These are phyloP conservation scores for Claviceps sp. DNA, from an alignment of 2,329 filamentous ascomycete species.

Conservation along the genomic window DNA sequence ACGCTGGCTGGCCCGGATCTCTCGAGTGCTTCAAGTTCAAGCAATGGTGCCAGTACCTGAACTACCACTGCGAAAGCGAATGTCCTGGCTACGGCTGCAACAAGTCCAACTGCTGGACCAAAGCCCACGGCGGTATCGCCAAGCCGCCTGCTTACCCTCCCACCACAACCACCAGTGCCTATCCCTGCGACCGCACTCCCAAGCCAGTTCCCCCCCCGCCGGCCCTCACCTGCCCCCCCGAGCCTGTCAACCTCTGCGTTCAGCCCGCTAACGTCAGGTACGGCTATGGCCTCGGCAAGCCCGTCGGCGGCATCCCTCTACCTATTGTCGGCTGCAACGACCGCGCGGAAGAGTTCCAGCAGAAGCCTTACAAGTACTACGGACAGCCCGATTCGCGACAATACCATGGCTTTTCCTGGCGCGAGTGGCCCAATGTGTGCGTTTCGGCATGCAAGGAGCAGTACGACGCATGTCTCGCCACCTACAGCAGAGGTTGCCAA, in stretches of 20 bases:
- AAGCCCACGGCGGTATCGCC: slow-evolving; percentile 25
- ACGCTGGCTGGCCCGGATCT: slow-evolving; percentile 35
- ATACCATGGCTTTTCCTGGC: slow-evolving; percentile 31
- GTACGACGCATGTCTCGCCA: slow-evolving; percentile 31
- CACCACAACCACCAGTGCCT: slow-evolving; percentile 21
- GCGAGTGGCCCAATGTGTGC: slow-evolving; percentile 27
- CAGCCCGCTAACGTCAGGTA: slow-evolving; percentile 42
- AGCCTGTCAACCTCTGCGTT: slow-evolving; percentile 37
- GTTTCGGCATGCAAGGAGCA: slow-evolving; percentile 39
- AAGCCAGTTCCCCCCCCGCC: slow-evolving; percentile 17
- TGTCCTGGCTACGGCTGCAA: slow-evolving; percentile 23
- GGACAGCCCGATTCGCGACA: slow-evolving; percentile 25
- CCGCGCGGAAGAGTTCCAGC: slow-evolving; percentile 25
- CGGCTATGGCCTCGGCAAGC: slow-evolving; percentile 53
- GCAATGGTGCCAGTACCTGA: slow-evolving; percentile 34
- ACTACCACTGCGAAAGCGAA: slow-evolving; percentile 27
- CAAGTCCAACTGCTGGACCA: slow-evolving; percentile 30
- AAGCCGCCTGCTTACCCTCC: slow-evolving; percentile 13
- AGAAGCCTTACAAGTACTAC: slow-evolving; percentile 40
- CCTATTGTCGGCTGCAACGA: slow-evolving; percentile 44
- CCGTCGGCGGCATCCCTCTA: slow-evolving; percentile 37
- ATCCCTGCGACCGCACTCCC: slow-evolving; percentile 19
- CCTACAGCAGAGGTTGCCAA: slow-evolving; percentile 37
- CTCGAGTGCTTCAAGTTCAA: slow-evolving; percentile 37
- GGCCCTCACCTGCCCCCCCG: slow-evolving; percentile 25